Evolutionary conservation across 1,284 basidiomycete genomes (phyloP).

Genomic region (Ceratobasidium sp.): DNA sequence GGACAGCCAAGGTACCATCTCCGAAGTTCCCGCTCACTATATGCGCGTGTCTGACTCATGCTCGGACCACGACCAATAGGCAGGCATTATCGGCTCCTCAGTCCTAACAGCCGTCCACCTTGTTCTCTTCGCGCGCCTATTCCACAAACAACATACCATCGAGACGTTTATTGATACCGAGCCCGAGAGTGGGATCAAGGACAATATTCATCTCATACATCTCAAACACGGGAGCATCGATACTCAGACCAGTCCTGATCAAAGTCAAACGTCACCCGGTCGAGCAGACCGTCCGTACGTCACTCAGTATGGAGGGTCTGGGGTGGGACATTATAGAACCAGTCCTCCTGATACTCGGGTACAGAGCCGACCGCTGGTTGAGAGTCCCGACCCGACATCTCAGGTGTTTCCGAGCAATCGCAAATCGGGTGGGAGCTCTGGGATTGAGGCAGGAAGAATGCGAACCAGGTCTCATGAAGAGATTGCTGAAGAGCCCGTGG

Average conservation of each 20-base stretch:
- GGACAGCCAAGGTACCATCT: slow-evolving; percentile 37
- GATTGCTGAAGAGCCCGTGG: background rate
- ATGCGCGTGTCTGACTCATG: background rate
- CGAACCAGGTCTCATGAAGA: background rate
- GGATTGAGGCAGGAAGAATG: background rate
- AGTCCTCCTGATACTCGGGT: slow-evolving; percentile 18
- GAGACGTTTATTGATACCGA: slow-evolving; percentile 32
- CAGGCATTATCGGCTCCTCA: slow-evolving; percentile 32
- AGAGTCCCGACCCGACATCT: slow-evolving; percentile 26
- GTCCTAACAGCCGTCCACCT: slow-evolving; percentile 28
- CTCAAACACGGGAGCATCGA: background rate
- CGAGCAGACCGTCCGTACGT: background rate
- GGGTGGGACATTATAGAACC: slow-evolving; percentile 18
- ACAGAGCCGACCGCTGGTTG: slow-evolving; percentile 10
- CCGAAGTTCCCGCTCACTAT: background rate
- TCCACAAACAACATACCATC: slow-evolving; percentile 37
- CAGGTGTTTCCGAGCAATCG: slow-evolving; percentile 10
- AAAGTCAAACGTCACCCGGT: background rate
- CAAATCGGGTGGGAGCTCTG: background rate
- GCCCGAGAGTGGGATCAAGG: slow-evolving; percentile 34
- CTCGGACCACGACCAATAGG: background rate
- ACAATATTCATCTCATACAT: slow-evolving; percentile 34
- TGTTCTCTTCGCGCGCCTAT: slow-evolving; percentile 24
- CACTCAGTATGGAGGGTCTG: slow-evolving; percentile 38
- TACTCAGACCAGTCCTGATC: background rate